These are phyloP conservation scores for Huntiella abstrusa DNA, from an alignment of 2,329 filamentous ascomycete genomes.

Conservation along the genomic window DNA sequence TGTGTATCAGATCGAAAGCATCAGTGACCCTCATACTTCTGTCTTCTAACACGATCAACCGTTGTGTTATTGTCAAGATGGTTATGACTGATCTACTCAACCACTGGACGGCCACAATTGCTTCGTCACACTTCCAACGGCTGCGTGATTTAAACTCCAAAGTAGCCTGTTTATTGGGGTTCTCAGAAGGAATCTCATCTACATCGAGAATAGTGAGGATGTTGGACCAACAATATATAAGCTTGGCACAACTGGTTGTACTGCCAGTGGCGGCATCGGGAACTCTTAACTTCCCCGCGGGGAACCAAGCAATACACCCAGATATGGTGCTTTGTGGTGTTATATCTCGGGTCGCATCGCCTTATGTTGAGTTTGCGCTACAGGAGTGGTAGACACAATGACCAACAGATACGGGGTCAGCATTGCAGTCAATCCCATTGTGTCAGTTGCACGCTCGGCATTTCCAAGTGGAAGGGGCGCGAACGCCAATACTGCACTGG, in stretches of 20 bases:
- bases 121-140: constrained; percentile 83
- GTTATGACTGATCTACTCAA: constrained; percentile 81
- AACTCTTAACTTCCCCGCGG: constrained; percentile 77
- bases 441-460: constrained; percentile 70
- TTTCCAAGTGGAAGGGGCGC: constrained; percentile 85
- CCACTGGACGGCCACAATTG: constrained; percentile 94
- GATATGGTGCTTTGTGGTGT: constrained; percentile 80
- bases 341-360: constrained; percentile 73
- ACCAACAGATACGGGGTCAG: constrained; percentile 89
- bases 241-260: constrained; percentile 59
- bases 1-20: constrained; percentile 77
- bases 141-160: constrained; percentile 68
- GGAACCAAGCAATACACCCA: constrained; percentile 92
- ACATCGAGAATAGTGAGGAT: constrained; percentile 87
- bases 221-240: constrained; percentile 98
- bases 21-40: constrained; percentile 78
- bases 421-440: constrained; percentile 81
- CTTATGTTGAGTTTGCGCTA: constrained; percentile 94
- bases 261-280: constrained; percentile 47
- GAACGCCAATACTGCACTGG: constrained; percentile 88
- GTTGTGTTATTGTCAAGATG: constrained; percentile 83
- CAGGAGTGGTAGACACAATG: constrained; percentile 88
- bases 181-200: constrained; percentile 47
- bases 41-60: constrained; percentile 83
- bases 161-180: constrained; percentile 58